Percentiles rank a stretch among this genome's conserved stretches.
Conservation (phyloP, 768 basidiomycete species). For the Mrakia frigida region DNA sequence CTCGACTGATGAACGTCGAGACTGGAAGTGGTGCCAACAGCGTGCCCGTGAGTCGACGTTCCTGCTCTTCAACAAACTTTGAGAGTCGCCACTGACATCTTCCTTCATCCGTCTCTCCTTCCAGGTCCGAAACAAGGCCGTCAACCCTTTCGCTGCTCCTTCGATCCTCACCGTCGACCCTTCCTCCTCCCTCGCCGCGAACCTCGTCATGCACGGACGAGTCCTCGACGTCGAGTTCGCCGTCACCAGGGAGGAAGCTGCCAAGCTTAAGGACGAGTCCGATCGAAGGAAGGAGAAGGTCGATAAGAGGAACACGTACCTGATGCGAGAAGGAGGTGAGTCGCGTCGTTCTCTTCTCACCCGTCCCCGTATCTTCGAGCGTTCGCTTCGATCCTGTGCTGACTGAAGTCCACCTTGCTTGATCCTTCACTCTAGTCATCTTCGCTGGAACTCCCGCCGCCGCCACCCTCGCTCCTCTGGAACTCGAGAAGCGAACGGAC, state of each 20-base stretch:
- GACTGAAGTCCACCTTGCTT: no score
- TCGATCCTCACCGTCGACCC: conserved; percentile 93
- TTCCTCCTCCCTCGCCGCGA: conserved; percentile 72
- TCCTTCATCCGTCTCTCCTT: neutral
- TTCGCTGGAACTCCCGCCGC: conserved; percentile 81
- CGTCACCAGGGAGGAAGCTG: conserved; percentile 82
- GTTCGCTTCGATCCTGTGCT: no score
- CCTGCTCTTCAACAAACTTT: no score
- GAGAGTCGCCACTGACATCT: neutral
- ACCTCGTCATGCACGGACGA: conserved; percentile 82
- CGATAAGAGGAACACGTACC: conserved; percentile 92
- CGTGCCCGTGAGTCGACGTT: conserved; percentile 38
- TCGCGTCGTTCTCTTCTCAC: conserved; percentile 1
- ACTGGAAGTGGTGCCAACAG: conserved; percentile 50
- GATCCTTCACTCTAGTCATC: conserved; percentile 57
- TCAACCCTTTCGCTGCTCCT: conserved; percentile 72
- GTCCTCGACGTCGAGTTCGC: conserved; percentile 86
- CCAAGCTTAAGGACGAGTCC: conserved; percentile 78
- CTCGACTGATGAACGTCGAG: conserved; percentile 64
- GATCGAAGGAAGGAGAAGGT: conserved; percentile 79
- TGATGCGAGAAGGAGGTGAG: conserved; percentile 91
- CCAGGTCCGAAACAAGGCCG: conserved; percentile 26
- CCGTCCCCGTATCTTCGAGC: no score
- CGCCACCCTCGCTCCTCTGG: conserved; percentile 59
- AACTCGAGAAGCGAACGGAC: conserved; percentile 75